A percentile compares a stretch with the other conserved stretches of the same genome.
These are phyloP conservation scores for Cytospora paraplurivora DNA, from an alignment of 2,329 filamentous ascomycete species.

Conservation along the genomic window DNA sequence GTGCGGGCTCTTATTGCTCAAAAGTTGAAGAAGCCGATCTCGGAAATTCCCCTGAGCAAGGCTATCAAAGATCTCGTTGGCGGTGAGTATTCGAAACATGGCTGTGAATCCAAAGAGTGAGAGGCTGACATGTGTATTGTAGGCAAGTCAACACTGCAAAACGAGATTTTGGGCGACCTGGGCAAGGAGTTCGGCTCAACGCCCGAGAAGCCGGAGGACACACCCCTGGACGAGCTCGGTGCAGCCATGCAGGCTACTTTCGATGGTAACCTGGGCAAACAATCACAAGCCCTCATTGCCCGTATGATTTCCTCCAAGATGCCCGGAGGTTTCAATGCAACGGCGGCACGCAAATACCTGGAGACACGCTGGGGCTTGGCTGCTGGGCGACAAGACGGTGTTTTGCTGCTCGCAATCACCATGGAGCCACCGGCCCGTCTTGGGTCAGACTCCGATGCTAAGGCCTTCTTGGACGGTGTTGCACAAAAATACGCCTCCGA, in stretches of 20 bases:
- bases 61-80: constrained; percentile 98
- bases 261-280: constrained; percentile 96
- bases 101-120: constrained; percentile 12
- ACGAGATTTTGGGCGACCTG: constrained; percentile 95
- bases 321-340: constrained; percentile 99
- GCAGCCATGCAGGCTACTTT: constrained; percentile 98
- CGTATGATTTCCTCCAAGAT: constrained; percentile 98
- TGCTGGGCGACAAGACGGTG: constrained; percentile 85
- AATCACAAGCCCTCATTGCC: constrained; percentile 89
- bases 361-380: constrained; percentile 92
- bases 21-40: constrained; percentile 92
- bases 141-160: constrained; percentile 98
- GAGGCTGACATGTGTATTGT: constrained; percentile 25
- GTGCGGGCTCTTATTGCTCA: constrained; percentile 88
- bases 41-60: constrained; percentile 89
- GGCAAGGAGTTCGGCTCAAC: constrained; percentile 98
- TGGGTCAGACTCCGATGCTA: constrained; percentile 86
- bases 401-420: constrained; percentile 83
- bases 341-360: constrained; percentile 89
- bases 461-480: constrained; percentile 86
- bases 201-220: constrained; percentile 97
- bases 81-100: constrained; percentile 62
- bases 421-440: constrained; percentile 90
- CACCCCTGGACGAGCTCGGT: constrained; percentile 91
- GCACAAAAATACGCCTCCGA: constrained; percentile 85